Percentiles rank a stretch among this genome's conserved stretches.
These are phyloP conservation scores for Licmophora abbreviata DNA, from an alignment of 108 stramenopile species.

Conservation along the genomic window DNA sequence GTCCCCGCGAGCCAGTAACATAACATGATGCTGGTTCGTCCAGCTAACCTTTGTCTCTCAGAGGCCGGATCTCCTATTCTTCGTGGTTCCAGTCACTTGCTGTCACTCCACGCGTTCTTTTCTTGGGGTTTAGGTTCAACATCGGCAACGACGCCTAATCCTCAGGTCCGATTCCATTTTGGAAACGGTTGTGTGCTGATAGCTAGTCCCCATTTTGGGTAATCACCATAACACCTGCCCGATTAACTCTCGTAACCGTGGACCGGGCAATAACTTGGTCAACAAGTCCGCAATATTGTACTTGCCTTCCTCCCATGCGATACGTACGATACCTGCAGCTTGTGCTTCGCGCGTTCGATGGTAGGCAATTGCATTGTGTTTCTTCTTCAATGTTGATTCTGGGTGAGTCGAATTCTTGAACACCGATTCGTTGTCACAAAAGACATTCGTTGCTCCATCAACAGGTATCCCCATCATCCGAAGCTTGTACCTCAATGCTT, in stretches of 20 bases:
- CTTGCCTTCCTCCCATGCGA: conserved; percentile 19
- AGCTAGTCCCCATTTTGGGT: conserved; percentile 9
- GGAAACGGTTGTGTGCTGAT: conserved; percentile 18
- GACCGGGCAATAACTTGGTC: conserved; percentile 19
- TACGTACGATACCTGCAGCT: conserved; percentile 23
- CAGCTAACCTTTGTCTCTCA: too few species aligned
- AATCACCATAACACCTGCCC: conserved; percentile 11
- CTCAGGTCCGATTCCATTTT: too few species aligned
- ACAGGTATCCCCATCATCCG: conserved; percentile 43
- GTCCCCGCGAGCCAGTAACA: too few species aligned
- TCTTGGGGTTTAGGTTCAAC: too few species aligned
- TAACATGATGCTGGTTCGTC: too few species aligned
- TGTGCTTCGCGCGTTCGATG: conserved; percentile 26
- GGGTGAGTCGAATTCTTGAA: too few species aligned
- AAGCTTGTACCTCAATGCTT: conserved; percentile 30
- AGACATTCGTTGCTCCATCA: conserved; percentile 23
- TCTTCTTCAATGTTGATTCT: conserved; percentile 2
- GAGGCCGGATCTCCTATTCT: too few species aligned
- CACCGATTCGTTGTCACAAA: conserved; percentile 5
- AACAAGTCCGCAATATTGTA: conserved; percentile 35
- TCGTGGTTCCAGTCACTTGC: too few species aligned
- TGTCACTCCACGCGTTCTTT: too few species aligned
- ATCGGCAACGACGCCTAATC: background rate
- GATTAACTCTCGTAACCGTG: background rate
- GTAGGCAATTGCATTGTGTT: conserved; percentile 30